phyloP scores from a whole-genome alignment of 2,329 filamentous ascomycete genomes.

The Ceratocystis colombiana region DNA sequence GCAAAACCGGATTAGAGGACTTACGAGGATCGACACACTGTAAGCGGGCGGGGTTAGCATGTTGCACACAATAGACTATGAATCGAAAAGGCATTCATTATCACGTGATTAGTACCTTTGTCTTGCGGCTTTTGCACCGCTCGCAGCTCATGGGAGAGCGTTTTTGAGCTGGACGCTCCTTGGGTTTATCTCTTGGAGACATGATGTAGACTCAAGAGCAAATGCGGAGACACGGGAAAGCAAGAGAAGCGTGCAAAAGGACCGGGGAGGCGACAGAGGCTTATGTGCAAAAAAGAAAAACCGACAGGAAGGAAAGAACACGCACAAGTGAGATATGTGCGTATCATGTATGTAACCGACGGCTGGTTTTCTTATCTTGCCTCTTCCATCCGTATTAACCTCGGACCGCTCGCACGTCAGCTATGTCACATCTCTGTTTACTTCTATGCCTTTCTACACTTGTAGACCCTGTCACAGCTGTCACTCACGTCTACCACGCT shows the following conservation, averaged over 20 bases:
- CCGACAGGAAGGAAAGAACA: background rate
- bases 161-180: conserved; percentile 26
- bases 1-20: background rate
- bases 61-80: background rate
- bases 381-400: background rate
- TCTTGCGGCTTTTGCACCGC: conserved; percentile 30
- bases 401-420: conserved; percentile 9
- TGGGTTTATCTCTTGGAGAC: conserved; percentile 4
- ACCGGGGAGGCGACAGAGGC: background rate
- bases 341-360: background rate
- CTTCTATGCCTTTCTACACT: background rate
- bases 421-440: background rate
- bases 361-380: background rate
- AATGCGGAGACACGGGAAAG: background rate
- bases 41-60: conserved; percentile 13
- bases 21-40: conserved; percentile 26
- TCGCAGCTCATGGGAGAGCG: conserved; percentile 31
- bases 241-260: background rate
- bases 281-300: background rate
- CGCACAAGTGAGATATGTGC: background rate
- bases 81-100: conserved; percentile 18
- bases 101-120: conserved; percentile 28
- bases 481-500: conserved; percentile 1
- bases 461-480: background rate
- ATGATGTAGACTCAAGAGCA: conserved; percentile 5